A percentile compares a stretch with the other conserved stretches of the same genome.
These are phyloP conservation scores for Fusarium liriodendri DNA, from an alignment of 2,329 filamentous ascomycete genomes.

Conservation along the genomic window DNA sequence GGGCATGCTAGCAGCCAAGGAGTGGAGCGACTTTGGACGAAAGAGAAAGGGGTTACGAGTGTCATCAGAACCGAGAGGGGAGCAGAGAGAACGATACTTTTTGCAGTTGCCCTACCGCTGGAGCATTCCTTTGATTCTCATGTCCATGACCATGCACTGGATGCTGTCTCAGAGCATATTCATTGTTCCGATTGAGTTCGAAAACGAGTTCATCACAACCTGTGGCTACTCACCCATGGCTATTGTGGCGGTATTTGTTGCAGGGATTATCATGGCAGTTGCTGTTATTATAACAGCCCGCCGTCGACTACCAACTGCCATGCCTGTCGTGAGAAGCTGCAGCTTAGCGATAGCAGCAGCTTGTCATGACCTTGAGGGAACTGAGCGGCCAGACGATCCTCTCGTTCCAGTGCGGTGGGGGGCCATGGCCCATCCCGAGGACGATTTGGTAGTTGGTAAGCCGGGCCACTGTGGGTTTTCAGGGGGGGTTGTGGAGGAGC, in stretches of 20 bases:
- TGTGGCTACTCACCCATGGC: slow-evolving; percentile 17
- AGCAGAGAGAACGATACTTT: slow-evolving; percentile 15
- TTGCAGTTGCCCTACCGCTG: slow-evolving; percentile 19
- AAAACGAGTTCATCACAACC: not conserved
- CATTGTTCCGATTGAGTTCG: not conserved
- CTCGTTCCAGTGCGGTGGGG: slow-evolving; percentile 7
- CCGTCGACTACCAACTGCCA: not conserved
- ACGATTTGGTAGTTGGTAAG: not conserved
- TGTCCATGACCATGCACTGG: slow-evolving; percentile 10
- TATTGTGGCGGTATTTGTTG: not conserved
- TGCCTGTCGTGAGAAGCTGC: slow-evolving; percentile 10
- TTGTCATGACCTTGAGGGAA: slow-evolving; percentile 3
- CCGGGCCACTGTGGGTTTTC: not conserved
- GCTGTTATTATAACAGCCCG: not conserved
- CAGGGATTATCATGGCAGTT: not conserved
- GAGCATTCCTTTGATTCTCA: not conserved
- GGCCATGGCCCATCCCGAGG: not conserved
- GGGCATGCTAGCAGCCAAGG: slow-evolving; percentile 7
- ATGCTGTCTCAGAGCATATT: slow-evolving; percentile 18
- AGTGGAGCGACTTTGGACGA: slow-evolving; percentile 22
- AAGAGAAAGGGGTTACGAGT: slow-evolving; percentile 2
- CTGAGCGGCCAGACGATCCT: not conserved
- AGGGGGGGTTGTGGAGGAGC: not conserved
- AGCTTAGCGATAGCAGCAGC: slow-evolving; percentile 18
- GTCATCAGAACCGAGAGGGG: not conserved